These are phyloP conservation scores for Pterocarpus macrocarpus DNA, from an alignment of 306 rosid species.

Conservation along the genomic window DNA sequence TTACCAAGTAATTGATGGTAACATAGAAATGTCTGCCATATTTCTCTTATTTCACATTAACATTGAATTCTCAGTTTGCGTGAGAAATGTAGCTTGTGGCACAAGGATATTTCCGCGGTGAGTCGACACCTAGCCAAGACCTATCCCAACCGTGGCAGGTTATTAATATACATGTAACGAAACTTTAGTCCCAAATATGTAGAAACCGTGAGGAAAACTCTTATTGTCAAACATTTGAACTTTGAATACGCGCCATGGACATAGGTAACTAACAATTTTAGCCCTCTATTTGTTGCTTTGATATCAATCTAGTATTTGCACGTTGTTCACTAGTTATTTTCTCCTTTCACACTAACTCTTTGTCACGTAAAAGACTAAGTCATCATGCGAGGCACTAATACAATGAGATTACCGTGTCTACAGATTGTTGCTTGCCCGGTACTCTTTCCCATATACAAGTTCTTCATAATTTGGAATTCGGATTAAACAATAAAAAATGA, in stretches of 20 bases:
- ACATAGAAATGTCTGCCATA: neutral
- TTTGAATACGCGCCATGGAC: neutral
- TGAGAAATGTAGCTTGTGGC: neutral
- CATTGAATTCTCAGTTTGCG: neutral
- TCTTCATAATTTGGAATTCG: neutral
- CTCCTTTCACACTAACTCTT: neutral
- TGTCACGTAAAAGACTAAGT: neutral
- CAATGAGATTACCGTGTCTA: neutral
- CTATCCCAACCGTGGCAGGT: neutral
- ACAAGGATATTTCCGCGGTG: conserved; percentile 1
- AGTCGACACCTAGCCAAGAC: neutral
- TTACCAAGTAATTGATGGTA: conserved; percentile 12
- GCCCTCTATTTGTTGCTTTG: neutral
- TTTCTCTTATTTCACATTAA: neutral
- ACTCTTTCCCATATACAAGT: neutral
- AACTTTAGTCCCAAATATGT: neutral
- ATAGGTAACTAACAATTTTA: neutral
- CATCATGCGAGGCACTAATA: neutral
- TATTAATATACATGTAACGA: neutral
- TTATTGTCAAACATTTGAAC: neutral
- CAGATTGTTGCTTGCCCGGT: neutral
- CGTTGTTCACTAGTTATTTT: neutral
- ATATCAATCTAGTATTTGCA: neutral
- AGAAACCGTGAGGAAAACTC: neutral
- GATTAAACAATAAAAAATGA: neutral